Conservation (phyloP, 768 basidiomycete genomes). For the Tricholoma hemisulphureum region DNA sequence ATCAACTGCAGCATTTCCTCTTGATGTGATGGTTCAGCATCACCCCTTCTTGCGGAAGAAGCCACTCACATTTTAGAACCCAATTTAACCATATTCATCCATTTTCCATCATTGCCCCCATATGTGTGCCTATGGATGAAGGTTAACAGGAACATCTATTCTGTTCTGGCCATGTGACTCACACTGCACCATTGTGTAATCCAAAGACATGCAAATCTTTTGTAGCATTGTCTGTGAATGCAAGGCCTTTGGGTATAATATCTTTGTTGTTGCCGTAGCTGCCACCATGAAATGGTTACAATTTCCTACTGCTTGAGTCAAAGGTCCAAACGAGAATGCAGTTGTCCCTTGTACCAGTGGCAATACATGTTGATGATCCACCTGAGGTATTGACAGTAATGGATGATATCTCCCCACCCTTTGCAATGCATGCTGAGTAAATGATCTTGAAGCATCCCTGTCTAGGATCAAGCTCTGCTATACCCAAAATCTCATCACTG, state of each 20-base stretch:
- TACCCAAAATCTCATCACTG: background rate
- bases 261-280: background rate
- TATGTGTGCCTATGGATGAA: background rate
- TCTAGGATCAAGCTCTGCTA: background rate
- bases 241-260: background rate
- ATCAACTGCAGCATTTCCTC: conserved; percentile 13
- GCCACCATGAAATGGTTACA: background rate
- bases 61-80: background rate
- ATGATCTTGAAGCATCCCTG: background rate
- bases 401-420: background rate
- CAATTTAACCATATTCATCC: background rate
- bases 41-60: too few relatives aligned
- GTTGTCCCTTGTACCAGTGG: background rate
- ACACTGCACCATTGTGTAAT: background rate
- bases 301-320: background rate
- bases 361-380: background rate
- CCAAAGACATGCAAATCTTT: background rate
- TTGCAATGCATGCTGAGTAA: background rate
- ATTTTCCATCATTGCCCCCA: background rate
- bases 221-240: background rate
- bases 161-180: background rate
- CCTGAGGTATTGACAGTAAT: background rate
- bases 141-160: background rate
- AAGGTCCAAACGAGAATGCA: background rate
- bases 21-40: background rate